Conservation (phyloP, 1,284 basidiomycete genomes). For the Wolfiporia cocos region DNA sequence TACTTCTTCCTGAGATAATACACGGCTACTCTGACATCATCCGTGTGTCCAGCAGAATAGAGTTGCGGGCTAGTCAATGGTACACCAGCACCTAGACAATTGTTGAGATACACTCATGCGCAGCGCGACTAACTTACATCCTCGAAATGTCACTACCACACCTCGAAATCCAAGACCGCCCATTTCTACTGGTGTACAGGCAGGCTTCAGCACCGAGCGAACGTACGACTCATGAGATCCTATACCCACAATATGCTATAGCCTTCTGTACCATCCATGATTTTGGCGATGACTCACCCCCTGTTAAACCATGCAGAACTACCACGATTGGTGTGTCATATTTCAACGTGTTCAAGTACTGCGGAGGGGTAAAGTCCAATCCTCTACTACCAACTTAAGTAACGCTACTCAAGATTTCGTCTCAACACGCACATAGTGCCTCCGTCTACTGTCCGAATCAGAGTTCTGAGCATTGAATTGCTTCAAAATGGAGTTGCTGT, state of each 20-base stretch:
- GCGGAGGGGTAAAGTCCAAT: constrained; percentile 61
- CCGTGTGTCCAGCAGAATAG: constrained; percentile 82
- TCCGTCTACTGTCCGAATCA: constrained; percentile 58
- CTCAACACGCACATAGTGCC: constrained; percentile 55
- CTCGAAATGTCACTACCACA: constrained; percentile 86
- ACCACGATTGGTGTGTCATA: constrained; percentile 77
- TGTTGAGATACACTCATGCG: constrained; percentile 5
- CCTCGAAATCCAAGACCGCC: constrained; percentile 84
- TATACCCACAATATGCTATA: constrained; percentile 21
- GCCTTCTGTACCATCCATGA: constrained; percentile 1
- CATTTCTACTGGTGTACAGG: constrained; percentile 56
- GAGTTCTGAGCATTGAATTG: constrained; percentile 32
- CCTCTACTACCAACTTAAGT: constrained; percentile 40
- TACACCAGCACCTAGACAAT: constrained; percentile 62
- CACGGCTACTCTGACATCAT: constrained; percentile 79
- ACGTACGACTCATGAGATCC: constrained; percentile 88
- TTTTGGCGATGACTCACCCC: constrained; percentile 42
- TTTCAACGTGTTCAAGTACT: constrained; percentile 43
- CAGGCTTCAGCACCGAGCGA: constrained; percentile 67
- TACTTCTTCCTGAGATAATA: constrained; percentile 70
- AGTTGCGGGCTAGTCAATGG: constrained; percentile 76
- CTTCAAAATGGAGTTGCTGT: neutral
- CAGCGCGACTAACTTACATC: constrained; percentile 50
- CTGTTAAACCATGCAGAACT: constrained; percentile 83
- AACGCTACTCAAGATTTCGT: neutral